These are phyloP conservation scores for Suillus discolor DNA, from an alignment of 768 basidiomycete genomes.

Conservation along the genomic window DNA sequence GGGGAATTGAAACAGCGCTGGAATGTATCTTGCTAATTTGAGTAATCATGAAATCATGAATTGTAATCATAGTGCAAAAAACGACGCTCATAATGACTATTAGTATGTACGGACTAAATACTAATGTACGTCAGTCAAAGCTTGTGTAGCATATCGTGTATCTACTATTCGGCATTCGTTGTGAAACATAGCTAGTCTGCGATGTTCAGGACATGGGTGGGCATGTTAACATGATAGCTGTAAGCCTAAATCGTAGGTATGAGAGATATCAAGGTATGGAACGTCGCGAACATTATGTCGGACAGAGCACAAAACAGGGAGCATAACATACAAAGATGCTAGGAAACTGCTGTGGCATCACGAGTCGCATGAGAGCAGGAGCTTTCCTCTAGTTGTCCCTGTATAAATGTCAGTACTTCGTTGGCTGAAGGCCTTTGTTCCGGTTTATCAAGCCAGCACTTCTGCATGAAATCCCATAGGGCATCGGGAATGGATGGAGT, in stretches of 20 bases:
- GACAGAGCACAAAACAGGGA: neutral
- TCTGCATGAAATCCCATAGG: slow-evolving; percentile 12
- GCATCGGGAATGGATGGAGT: neutral
- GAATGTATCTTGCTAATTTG: neutral
- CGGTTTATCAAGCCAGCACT: slow-evolving; percentile 18
- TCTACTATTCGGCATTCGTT: neutral
- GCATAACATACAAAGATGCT: slow-evolving; percentile 1
- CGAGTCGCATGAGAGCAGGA: neutral
- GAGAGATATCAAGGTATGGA: too few species aligned
- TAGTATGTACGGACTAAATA: neutral
- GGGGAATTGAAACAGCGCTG: neutral
- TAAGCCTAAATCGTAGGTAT: too few species aligned
- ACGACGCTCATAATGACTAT: too few species aligned
- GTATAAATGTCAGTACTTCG: neutral
- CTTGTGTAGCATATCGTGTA: neutral
- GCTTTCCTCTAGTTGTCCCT: neutral
- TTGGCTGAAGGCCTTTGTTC: slow-evolving; percentile 4
- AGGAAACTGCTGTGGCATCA: neutral
- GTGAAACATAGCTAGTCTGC: neutral
- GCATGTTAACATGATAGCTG: neutral
- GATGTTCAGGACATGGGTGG: neutral
- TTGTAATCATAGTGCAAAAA: too few species aligned
- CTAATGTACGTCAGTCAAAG: neutral
- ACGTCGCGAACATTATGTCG: neutral
- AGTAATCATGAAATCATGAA: neutral